These are phyloP conservation scores for Alternaria brassicae DNA, from an alignment of 2,329 filamentous ascomycete genomes.

Conservation along the genomic window DNA sequence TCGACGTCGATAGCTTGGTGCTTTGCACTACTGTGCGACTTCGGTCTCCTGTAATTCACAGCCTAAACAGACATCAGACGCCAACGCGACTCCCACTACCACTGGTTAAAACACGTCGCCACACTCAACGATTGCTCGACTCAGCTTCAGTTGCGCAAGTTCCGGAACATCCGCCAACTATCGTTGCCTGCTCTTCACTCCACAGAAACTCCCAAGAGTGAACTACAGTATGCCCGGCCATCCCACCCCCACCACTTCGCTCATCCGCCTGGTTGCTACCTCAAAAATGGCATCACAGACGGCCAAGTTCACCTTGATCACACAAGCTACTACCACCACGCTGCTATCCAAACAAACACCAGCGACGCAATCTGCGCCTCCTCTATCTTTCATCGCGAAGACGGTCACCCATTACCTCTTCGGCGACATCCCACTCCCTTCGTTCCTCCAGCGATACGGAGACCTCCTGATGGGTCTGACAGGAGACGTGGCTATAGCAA, in stretches of 20 bases:
- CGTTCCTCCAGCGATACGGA: not conserved
- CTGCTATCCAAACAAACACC: not conserved
- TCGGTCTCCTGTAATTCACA: not conserved
- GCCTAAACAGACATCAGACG: not conserved
- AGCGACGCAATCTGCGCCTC: not conserved
- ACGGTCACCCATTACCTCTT: not conserved
- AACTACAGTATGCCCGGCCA: not conserved
- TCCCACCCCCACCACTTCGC: not conserved
- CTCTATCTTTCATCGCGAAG: not conserved
- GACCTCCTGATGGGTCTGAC: not conserved
- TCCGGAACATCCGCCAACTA: not conserved
- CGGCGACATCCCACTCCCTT: not conserved
- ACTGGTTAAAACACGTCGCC: not conserved
- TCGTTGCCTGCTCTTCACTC: not conserved
- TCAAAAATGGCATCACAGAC: not conserved
- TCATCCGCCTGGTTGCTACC: not conserved
- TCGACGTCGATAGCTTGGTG: not conserved
- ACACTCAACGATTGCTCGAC: not conserved
- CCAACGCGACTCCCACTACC: not conserved
- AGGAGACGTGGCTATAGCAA: not conserved
- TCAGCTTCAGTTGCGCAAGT: not conserved
- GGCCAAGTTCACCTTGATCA: not conserved
- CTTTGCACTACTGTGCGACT: not conserved
- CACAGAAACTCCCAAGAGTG: not conserved
- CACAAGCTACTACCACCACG: not conserved